phyloP scores from a whole-genome alignment of 441 rosid genomes.

The Eruca vesicaria region DNA sequence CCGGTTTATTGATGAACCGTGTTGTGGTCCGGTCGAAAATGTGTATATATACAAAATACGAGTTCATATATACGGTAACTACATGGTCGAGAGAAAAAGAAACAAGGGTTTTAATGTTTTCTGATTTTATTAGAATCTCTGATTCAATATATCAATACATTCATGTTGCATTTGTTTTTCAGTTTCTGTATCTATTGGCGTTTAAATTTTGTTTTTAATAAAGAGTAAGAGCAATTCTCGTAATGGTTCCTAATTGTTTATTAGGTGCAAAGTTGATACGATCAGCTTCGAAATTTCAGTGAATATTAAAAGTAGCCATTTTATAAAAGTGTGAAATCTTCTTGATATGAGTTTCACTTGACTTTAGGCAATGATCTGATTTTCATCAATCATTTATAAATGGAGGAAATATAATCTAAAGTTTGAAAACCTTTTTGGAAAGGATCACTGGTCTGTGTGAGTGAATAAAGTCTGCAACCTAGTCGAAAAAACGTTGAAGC shows the following conservation, averaged over 20 bases:
- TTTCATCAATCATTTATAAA: too few species aligned
- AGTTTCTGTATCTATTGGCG: conserved; percentile 11
- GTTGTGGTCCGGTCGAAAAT: conserved; percentile 26
- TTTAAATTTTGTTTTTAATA: background rate
- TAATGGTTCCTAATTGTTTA: background rate
- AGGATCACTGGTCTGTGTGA: background rate
- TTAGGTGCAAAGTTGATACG: background rate
- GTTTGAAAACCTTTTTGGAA: background rate
- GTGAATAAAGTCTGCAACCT: background rate
- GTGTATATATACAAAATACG: conserved; percentile 25
- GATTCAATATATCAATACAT: background rate
- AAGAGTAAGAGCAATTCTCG: conserved; percentile 8
- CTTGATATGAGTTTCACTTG: background rate
- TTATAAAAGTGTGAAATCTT: background rate
- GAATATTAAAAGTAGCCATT: background rate
- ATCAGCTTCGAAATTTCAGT: background rate
- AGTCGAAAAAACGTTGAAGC: background rate
- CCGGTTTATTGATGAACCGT: conserved; percentile 30
- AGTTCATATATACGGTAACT: conserved; percentile 17
- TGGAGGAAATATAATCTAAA: too few species aligned
- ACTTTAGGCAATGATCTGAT: background rate
- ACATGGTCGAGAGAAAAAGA: background rate
- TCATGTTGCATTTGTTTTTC: conserved; percentile 10
- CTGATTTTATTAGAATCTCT: conserved; percentile 13
- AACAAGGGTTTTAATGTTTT: conserved; percentile 4